A percentile compares a stretch with the other conserved stretches of the same genome.
Conservation (phyloP, 2,329 filamentous ascomycete genomes). For the Pestalotiopsis sp. region DNA sequence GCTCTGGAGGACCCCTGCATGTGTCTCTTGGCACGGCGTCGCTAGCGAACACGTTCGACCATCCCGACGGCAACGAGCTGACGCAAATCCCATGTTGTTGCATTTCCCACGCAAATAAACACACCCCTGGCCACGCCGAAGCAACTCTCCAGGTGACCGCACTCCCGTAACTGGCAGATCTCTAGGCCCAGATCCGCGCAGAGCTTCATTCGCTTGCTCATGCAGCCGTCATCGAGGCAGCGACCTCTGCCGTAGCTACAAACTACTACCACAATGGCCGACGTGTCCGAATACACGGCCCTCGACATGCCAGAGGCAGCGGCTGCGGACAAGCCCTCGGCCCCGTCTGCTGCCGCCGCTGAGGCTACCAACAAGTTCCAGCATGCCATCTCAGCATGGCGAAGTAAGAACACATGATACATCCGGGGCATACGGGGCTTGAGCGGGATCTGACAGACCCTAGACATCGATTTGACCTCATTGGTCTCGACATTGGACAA, state of each 20-base stretch:
- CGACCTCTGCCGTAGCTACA: conserved; percentile 6
- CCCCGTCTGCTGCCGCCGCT: conserved; percentile 30
- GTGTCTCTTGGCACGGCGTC: neutral
- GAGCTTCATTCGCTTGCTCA: conserved; percentile 1
- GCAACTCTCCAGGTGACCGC: neutral
- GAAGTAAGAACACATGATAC: conserved; percentile 62
- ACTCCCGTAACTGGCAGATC: neutral
- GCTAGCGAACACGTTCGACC: conserved; percentile 13
- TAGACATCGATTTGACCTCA: conserved; percentile 84
- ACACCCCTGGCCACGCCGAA: neutral
- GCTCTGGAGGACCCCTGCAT: conserved; percentile 6
- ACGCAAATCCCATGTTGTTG: neutral
- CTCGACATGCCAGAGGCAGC: conserved; percentile 26
- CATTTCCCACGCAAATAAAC: neutral
- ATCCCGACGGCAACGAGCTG: neutral
- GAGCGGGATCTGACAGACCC: conserved; percentile 21
- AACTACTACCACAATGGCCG: conserved; percentile 22
- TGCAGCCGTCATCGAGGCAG: conserved; percentile 5
- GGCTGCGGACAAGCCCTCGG: conserved; percentile 27
- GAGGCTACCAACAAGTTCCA: conserved; percentile 91
- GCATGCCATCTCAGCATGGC: conserved; percentile 92
- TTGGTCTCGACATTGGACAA: conserved; percentile 86
- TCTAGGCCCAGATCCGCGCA: neutral
- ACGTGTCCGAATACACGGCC: conserved; percentile 23
- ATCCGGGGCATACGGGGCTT: conserved; percentile 12